Evolutionary conservation across 2,329 filamentous ascomycete genomes (phyloP).

Genomic region (Hymenoscyphus salicellus): DNA sequence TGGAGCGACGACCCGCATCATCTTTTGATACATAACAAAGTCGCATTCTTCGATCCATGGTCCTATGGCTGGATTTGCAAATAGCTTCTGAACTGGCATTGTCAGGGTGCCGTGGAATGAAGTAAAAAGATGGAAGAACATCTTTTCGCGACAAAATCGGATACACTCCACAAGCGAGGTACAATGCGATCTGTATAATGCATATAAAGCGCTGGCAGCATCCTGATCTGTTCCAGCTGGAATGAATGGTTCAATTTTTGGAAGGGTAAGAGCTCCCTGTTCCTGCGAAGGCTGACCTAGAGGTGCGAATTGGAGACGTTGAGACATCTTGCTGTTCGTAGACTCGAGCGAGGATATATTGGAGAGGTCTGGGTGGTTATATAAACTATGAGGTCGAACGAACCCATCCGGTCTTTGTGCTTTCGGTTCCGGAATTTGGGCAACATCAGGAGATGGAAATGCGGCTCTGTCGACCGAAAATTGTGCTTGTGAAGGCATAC

Average conservation of each 20-base stretch:
- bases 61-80: constrained; percentile 75
- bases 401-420: constrained; percentile 33
- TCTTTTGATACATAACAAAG: constrained; percentile 92
- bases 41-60: constrained; percentile 96
- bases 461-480: constrained; percentile 36
- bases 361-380: constrained; percentile 56
- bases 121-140: constrained; percentile 90
- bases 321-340: constrained; percentile 55
- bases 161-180: constrained; percentile 94
- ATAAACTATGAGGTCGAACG: constrained; percentile 49
- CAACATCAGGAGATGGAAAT: constrained; percentile 42
- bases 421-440: constrained; percentile 36
- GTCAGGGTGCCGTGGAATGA: constrained; percentile 96
- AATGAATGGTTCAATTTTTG: constrained; percentile 78
- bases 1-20: constrained; percentile 88
- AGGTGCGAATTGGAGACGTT: constrained; percentile 60
- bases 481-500: constrained; percentile 30
- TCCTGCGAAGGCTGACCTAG: constrained; percentile 56
- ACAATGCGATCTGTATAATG: constrained; percentile 89
- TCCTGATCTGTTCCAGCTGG: constrained; percentile 81
- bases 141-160: constrained; percentile 93
- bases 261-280: constrained; percentile 72
- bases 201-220: constrained; percentile 78
- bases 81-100: constrained; percentile 90
- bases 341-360: constrained; percentile 58